Evolutionary conservation across 2,329 filamentous ascomycete species (phyloP).

Genomic region (Aspergillus tamarii): DNA sequence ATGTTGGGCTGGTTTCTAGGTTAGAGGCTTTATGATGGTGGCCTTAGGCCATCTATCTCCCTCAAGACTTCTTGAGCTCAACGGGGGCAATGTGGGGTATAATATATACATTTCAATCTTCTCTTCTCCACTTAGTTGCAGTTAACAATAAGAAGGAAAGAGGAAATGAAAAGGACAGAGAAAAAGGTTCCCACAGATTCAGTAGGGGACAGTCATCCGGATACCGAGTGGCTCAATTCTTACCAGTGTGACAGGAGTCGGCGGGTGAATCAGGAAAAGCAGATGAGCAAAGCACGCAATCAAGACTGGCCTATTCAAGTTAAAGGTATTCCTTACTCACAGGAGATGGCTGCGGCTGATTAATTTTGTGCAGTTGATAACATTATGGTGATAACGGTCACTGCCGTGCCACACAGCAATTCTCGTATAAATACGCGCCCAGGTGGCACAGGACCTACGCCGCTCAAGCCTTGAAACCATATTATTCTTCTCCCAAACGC

Average conservation of each 20-base stretch:
- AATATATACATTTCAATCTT: neutral
- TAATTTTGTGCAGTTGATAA: neutral
- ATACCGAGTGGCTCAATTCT: too few relatives aligned
- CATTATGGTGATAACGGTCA: neutral
- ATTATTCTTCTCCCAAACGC: neutral
- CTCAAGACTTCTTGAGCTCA: neutral
- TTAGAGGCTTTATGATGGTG: neutral
- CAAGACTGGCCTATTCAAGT: neutral
- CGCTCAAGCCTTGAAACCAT: neutral
- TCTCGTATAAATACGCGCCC: neutral
- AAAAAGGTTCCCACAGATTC: too few relatives aligned
- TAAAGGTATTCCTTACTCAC: neutral
- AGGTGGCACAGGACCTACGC: slow-evolving; percentile 11
- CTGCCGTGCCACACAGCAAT: neutral
- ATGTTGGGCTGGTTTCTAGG: neutral
- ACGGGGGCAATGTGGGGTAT: neutral
- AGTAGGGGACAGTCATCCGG: too few relatives aligned
- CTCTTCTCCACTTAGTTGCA: neutral
- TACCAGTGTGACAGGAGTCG: too few relatives aligned
- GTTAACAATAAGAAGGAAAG: neutral
- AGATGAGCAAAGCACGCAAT: neutral
- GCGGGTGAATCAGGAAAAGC: too few relatives aligned
- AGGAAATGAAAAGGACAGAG: neutral
- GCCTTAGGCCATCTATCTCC: neutral
- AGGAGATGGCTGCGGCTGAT: neutral